Evolutionary conservation across 164 flowering plant genomes (phyloP), one percentile per base, ranked within the genome.

Genomic region (Houttuynia cordata): DNA sequence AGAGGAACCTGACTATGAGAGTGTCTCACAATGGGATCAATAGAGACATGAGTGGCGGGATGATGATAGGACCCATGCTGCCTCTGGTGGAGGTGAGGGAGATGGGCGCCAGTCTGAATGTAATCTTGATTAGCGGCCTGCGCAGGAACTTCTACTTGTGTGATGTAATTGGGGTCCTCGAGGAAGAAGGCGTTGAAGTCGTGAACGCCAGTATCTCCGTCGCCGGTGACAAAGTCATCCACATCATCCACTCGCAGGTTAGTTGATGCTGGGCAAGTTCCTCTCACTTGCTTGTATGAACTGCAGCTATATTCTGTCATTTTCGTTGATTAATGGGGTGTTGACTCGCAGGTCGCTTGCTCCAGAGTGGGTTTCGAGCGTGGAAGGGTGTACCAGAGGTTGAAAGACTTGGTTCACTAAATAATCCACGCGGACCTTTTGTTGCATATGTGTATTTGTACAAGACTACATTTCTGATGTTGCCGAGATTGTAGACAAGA

Each of bases 331-430:
- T n/a, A n/a, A n/a, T n/a, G n/a, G n/a, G n/a, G n/a, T n/a, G n/a
- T 4, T 45, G 49, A 45, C 50, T 66, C 68, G 47, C 39, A 81
- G 88, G 85, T 72, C 13, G 74, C 57, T 49, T 62, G 72, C 58
- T 60, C 82, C 20, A 80, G 88, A 60, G 71, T 80, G 63, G 88
- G 85, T 1, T 70, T 83, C 3, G 83, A 81, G 59, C 74, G 77
- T 24, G 53, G 75, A 66, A 79, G 78, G 66, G 70, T 83, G 3
- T 62, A 53, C 14, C 64, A 76, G 61, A 78, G 79, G 67, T 22
- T 83, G 63, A 68, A 72, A 34, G 76, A 79, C 18, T 54, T 83
- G 63, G 56, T 76, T 10, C 23, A 14, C 57, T 69, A 39, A 52
- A 24, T 13, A 7, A 34, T 20, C 10, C 59, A 10, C 56, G 0